Evolutionary conservation across 2,329 filamentous ascomycete genomes (phyloP).

Genomic region (Colletotrichum sp.): DNA sequence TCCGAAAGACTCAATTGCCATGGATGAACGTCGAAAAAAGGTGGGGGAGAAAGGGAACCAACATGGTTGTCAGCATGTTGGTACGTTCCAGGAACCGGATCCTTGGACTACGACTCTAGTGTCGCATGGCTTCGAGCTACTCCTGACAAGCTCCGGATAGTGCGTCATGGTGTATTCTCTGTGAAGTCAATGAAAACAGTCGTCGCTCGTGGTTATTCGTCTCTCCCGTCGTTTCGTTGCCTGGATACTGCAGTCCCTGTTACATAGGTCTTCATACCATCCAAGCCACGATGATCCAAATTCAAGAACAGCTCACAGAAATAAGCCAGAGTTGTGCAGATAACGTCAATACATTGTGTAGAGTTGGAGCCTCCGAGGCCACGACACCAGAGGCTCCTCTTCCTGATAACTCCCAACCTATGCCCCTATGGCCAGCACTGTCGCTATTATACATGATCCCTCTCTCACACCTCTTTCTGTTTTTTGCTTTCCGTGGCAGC

Average conservation of each 20-base stretch:
- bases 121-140: background rate
- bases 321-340: background rate
- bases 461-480: background rate
- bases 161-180: background rate
- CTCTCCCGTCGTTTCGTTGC: background rate
- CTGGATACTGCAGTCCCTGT: background rate
- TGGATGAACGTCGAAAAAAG: background rate
- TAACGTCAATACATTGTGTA: background rate
- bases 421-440: background rate
- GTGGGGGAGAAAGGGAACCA: background rate
- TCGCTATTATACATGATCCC: conserved; percentile 2
- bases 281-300: rapidly evolving
- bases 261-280: background rate
- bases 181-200: background rate
- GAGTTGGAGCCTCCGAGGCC: background rate
- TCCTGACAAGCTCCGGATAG: background rate
- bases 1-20: background rate
- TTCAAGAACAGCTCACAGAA: background rate
- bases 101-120: background rate
- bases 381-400: background rate
- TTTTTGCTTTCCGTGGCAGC: background rate
- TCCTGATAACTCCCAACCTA: conserved; percentile 12
- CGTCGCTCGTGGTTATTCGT: background rate
- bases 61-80: background rate
- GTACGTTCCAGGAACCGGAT: background rate